Evolutionary conservation across 495 filamentous ascomycete genomes (phyloP).

Genomic region (Margaritispora aquatica): DNA sequence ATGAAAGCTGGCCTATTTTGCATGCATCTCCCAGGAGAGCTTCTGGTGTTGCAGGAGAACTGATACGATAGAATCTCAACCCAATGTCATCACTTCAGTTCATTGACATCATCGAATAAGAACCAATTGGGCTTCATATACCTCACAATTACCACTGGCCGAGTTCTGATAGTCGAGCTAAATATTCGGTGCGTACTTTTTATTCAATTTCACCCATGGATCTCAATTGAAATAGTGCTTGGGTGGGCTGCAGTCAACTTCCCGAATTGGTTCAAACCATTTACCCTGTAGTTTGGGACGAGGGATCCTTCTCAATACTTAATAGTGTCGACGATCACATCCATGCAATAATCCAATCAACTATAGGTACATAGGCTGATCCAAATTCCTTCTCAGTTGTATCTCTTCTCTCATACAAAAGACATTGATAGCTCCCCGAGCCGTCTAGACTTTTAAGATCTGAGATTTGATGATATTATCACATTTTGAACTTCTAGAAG

Average conservation of each 20-base stretch:
- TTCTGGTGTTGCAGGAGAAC: slow-evolving; percentile 2
- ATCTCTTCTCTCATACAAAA: background rate
- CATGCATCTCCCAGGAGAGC: slow-evolving; percentile 17
- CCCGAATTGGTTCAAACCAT: background rate
- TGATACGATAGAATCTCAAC: background rate
- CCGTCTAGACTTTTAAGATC: background rate
- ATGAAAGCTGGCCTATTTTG: slow-evolving; percentile 7
- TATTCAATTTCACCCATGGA: background rate
- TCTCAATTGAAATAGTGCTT: background rate
- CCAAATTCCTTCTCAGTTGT: slow-evolving; percentile 5
- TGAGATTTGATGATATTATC: background rate
- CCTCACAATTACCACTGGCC: slow-evolving; percentile 7
- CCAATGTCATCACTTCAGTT: background rate
- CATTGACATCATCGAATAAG: background rate
- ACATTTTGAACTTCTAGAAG: background rate
- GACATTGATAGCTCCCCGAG: background rate
- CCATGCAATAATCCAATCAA: background rate
- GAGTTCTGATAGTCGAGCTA: slow-evolving; percentile 7
- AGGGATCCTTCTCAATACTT: background rate
- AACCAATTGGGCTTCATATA: slow-evolving; percentile 4
- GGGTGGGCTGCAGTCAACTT: background rate
- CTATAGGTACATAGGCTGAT: slow-evolving; percentile 9
- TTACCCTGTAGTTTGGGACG: background rate
- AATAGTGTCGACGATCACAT: background rate
- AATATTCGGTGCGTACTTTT: slow-evolving; percentile 4